These are phyloP conservation scores for Torulaspora delbrueckii DNA, from an alignment of 805 yeast species.

Conservation along the genomic window DNA sequence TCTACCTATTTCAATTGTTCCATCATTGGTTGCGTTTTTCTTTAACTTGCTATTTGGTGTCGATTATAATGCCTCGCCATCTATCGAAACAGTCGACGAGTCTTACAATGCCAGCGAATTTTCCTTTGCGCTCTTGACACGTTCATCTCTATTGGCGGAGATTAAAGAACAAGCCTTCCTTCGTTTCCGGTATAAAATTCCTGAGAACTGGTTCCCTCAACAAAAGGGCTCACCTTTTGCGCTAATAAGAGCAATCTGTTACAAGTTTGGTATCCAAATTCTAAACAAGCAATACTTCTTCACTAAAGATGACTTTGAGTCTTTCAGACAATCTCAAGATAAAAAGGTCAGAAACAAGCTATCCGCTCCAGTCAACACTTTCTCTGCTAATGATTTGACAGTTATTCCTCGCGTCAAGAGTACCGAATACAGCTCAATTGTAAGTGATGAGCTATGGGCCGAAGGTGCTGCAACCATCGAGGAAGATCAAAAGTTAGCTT, in stretches of 20 bases:
- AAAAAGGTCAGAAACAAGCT: conserved; percentile 37
- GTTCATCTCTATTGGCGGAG: conserved; percentile 40
- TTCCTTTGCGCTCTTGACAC: conserved; percentile 44
- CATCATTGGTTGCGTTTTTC: conserved; percentile 61
- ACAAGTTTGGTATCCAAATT: conserved; percentile 87
- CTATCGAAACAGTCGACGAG: conserved; percentile 41
- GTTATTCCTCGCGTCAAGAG: conserved; percentile 75
- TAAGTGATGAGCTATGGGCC: conserved; percentile 72
- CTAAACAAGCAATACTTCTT: conserved; percentile 39
- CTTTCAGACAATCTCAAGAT: conserved; percentile 30
- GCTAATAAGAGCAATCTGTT: conserved; percentile 65
- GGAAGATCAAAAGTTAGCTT: conserved; percentile 50
- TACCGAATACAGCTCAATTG: conserved; percentile 57
- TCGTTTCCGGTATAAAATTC: conserved; percentile 61
- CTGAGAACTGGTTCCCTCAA: conserved; percentile 44
- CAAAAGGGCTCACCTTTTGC: conserved; percentile 38
- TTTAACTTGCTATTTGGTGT: conserved; percentile 66
- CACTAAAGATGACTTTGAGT: conserved; percentile 39
- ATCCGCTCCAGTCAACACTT: conserved; percentile 39
- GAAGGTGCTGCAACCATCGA: conserved; percentile 47
- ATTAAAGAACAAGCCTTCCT: conserved; percentile 49
- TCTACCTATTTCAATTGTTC: conserved; percentile 51
- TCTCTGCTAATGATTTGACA: conserved; percentile 57
- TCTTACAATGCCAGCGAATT: conserved; percentile 42
- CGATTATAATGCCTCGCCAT: conserved; percentile 40